Conservation (phyloP, 768 basidiomycete genomes). For the Rhodosporidiobolus odoratus region DNA sequence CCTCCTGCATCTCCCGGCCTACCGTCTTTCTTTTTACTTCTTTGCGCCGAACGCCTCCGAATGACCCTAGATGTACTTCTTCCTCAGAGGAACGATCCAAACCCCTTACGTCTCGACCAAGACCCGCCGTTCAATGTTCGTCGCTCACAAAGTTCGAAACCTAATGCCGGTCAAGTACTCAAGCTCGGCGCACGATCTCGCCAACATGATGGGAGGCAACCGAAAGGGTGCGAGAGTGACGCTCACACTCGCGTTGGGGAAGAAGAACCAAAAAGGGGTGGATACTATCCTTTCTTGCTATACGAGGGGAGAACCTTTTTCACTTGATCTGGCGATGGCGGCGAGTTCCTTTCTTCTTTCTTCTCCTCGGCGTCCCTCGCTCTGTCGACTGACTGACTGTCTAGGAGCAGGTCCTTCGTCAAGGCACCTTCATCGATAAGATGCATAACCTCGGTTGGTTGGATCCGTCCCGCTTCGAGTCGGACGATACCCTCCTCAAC, state of each 20-base stretch:
- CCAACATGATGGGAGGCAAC: background rate
- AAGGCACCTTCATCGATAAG: conserved; percentile 26
- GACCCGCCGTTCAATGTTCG: background rate
- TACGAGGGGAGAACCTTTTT: conserved; percentile 15
- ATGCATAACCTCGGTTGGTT: conserved; percentile 28
- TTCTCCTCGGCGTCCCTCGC: background rate
- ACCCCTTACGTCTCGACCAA: background rate
- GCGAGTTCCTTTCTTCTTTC: background rate
- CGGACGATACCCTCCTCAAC: background rate
- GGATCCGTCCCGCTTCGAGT: background rate
- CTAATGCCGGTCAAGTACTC: background rate
- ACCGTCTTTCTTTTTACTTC: background rate
- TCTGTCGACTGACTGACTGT: background rate
- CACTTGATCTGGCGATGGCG: conserved; percentile 19
- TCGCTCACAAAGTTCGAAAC: background rate
- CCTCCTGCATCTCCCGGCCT: background rate
- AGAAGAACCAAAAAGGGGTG: background rate
- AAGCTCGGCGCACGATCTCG: background rate
- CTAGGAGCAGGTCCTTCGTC: conserved; percentile 15
- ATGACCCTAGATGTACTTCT: background rate
- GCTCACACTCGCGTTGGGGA: background rate
- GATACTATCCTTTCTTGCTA: conserved; percentile 13
- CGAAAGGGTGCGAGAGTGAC: background rate
- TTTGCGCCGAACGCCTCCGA: background rate
- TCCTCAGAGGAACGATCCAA: background rate